Evolutionary conservation across 345 rosid species (phyloP).

Genomic region (Pugionium cornutum): DNA sequence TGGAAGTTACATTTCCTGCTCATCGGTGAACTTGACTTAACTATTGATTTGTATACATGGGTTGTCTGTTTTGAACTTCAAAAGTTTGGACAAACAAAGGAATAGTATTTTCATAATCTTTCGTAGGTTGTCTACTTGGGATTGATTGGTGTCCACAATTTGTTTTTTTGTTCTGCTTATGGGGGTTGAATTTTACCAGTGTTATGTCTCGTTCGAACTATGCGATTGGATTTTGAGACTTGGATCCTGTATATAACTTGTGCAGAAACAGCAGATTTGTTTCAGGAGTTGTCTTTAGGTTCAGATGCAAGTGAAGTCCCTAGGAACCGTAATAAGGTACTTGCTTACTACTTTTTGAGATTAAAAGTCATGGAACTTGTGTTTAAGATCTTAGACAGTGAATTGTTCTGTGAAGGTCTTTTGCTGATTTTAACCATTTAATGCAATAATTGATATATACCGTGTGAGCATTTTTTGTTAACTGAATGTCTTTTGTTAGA

Average conservation of each 20-base stretch:
- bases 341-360: slow-evolving; percentile 1
- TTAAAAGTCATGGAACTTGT: not conserved
- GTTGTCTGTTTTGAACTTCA: not conserved
- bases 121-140: slow-evolving; percentile 5
- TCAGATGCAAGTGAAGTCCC: slow-evolving; percentile 49
- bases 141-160: not conserved
- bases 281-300: slow-evolving; percentile 59
- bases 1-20: slow-evolving; percentile 17
- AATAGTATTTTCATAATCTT: slow-evolving; percentile 6
- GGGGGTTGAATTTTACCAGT: slow-evolving; percentile 10
- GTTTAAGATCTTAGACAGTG: not conserved
- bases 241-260: slow-evolving; percentile 8
- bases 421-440: not conserved
- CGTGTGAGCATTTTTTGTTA: slow-evolving; percentile 7
- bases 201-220: not conserved
- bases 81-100: not conserved
- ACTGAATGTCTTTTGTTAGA: slow-evolving; percentile 46
- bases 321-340: slow-evolving; percentile 50
- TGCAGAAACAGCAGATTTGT: slow-evolving; percentile 60
- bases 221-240: slow-evolving; percentile 16
- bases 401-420: slow-evolving; percentile 1
- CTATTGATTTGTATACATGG: not conserved
- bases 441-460: not conserved
- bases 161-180: slow-evolving; percentile 14
- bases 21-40: not conserved